phyloP scores from a whole-genome alignment of 805 yeast species.

The Spathaspora passalidarum region DNA sequence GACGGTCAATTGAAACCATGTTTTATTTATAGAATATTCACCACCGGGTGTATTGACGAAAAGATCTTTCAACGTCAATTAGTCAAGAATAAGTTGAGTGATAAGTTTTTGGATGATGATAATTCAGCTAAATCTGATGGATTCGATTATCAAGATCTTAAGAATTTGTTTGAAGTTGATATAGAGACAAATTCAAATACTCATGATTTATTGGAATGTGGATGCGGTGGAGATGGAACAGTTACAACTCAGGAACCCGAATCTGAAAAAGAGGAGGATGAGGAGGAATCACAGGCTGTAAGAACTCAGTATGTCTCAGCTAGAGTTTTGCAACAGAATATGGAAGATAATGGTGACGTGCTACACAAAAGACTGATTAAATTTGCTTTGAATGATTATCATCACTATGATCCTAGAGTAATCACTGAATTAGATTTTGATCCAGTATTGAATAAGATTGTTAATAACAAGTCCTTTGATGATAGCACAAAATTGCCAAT shows the following conservation, averaged over 20 bases:
- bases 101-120: constrained; percentile 53
- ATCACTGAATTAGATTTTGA: constrained; percentile 19
- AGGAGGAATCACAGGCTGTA: constrained; percentile 1
- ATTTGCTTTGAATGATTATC: constrained; percentile 58
- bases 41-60: constrained; percentile 91
- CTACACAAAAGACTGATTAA: constrained; percentile 45
- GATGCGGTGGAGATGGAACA: constrained; percentile 54
- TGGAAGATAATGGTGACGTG: constrained; percentile 23
- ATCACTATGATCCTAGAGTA: constrained; percentile 54
- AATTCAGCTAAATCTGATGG: constrained; percentile 53
- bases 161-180: constrained; percentile 67
- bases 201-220: constrained; percentile 70
- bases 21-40: constrained; percentile 74
- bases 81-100: constrained; percentile 76
- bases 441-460: constrained; percentile 6
- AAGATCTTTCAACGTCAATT: constrained; percentile 90
- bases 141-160: constrained; percentile 66
- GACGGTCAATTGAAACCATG: constrained; percentile 87
- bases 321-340: constrained; percentile 34
- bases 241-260: constrained; percentile 18
- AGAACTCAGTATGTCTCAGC: constrained; percentile 52
- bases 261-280: constrained; percentile 13
- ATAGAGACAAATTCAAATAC: constrained; percentile 58
- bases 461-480: constrained; percentile 4
- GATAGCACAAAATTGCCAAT: constrained; percentile 6